phyloP scores from a whole-genome alignment of 805 yeast genomes.

The Candida succiphila region DNA sequence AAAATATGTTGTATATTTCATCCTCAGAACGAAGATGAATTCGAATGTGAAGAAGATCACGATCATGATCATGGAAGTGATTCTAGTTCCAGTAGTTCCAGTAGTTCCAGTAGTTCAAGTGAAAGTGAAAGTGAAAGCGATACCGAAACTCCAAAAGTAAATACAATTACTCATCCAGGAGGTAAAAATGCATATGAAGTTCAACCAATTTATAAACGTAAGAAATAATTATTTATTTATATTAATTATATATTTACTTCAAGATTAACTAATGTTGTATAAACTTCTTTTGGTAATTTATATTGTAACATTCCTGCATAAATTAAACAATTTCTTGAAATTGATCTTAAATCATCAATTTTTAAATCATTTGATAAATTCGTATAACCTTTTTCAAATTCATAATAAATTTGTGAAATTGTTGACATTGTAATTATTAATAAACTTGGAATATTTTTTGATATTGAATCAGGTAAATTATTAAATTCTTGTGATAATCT shows the following conservation, averaged over 20 bases:
- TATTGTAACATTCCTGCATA: conserved; percentile 93
- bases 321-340: conserved; percentile 83
- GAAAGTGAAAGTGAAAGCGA: conserved; percentile 11
- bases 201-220: conserved; percentile 53
- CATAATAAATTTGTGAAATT: conserved; percentile 40
- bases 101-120: conserved; percentile 12
- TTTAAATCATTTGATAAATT: conserved; percentile 39
- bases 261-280: conserved; percentile 55
- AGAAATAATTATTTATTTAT: too few species aligned
- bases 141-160: conserved; percentile 2
- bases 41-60: conserved; percentile 15
- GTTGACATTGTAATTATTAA: conserved; percentile 76
- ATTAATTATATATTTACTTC: conserved; percentile 27
- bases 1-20: conserved; percentile 86
- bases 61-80: conserved; percentile 5
- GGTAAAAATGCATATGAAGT: conserved; percentile 69
- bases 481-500: conserved; percentile 49
- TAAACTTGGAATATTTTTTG: conserved; percentile 72
- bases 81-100: conserved; percentile 26
- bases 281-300: conserved; percentile 82
- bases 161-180: background rate
- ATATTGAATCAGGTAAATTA: conserved; percentile 55
- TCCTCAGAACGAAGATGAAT: conserved; percentile 52
- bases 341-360: conserved; percentile 36
- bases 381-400: too few species aligned